Conservation (phyloP, 441 rosid species). For the Theobroma grandiflorum region DNA sequence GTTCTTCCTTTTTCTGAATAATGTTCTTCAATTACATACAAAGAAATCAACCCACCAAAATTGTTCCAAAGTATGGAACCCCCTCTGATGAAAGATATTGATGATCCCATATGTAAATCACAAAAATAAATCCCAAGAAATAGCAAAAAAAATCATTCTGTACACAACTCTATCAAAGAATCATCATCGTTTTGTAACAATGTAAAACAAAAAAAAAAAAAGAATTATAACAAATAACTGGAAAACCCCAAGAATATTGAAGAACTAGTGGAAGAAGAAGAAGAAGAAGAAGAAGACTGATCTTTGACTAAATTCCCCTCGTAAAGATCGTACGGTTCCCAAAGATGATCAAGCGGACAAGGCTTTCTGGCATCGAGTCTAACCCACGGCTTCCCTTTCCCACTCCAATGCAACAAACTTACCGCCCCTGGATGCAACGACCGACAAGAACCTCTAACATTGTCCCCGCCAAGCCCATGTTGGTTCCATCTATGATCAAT, state of each 20-base stretch:
- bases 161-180: slow-evolving; percentile 52
- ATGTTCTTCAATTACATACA: slow-evolving; percentile 36
- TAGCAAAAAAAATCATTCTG: slow-evolving; percentile 25
- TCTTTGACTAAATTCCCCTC: slow-evolving; percentile 37
- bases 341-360: slow-evolving; percentile 78
- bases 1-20: slow-evolving; percentile 36
- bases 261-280: slow-evolving; percentile 37
- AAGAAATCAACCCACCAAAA: slow-evolving; percentile 47
- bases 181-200: slow-evolving; percentile 41
- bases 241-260: slow-evolving; percentile 52
- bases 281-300: slow-evolving; percentile 37
- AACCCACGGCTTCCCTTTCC: slow-evolving; percentile 97
- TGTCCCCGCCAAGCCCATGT: slow-evolving; percentile 94
- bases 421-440: slow-evolving; percentile 84
- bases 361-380: slow-evolving; percentile 75
- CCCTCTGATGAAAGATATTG: slow-evolving; percentile 15
- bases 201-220: slow-evolving; percentile 29
- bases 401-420: slow-evolving; percentile 96
- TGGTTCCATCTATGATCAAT: slow-evolving; percentile 94
- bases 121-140: slow-evolving; percentile 7
- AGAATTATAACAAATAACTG: slow-evolving; percentile 49
- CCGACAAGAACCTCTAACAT: slow-evolving; percentile 86
- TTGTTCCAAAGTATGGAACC: slow-evolving; percentile 45
- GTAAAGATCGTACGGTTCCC: slow-evolving; percentile 85
- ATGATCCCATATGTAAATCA: slow-evolving; percentile 13